Evolutionary conservation across 2,329 filamentous ascomycete genomes (phyloP), one percentile per base, ranked within the genome.

Genomic region (Fusarium coicis): DNA sequence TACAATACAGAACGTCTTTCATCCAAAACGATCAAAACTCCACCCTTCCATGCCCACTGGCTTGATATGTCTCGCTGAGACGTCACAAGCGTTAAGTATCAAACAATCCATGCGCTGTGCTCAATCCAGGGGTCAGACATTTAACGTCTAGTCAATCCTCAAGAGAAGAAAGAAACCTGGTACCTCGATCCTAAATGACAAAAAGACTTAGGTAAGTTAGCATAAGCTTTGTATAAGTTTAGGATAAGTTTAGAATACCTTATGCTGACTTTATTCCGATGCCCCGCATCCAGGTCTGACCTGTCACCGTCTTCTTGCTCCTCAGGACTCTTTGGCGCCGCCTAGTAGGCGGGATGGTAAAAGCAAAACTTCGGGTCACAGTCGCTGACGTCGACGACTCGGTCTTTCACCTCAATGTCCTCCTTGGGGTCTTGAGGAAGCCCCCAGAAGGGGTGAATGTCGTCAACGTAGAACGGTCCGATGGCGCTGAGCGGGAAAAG

Each of bases 351-450:
- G 0, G 34, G 34, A 14, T 40, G 34, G 16, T 18, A 53, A 9
- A 53, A 53, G 6, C 50, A 53, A 28, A 53, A 53, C 7, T 14
- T 16, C 5, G 50, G 21, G 14, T 21, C 2, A 2, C 10, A 53
- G 10, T 12, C 23, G 8, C 34, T 53, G 5, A n/a, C 10, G 16
- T 39, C 50, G 4, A 53, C 2, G 7, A 53, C 50, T 39, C 50
- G 32, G 10, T 53, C 50, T 14, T 28, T 3, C 19, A 28, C 36
- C 14, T 39, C 15, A 2, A 16, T 53, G 12, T 10, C 34, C 14
- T 16, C 23, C 3, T 12, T 1, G 4, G 18, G 10, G 1, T 28
- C 14, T 2, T 3, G 6, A 10, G 50, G 50, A 11, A 30, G 32
- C 5, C 28, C 54, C 26, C 26, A 26, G 26, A 10, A 4, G 12